Conservation (phyloP, 2,329 filamentous ascomycete species). For the Cytospora leucostoma region DNA sequence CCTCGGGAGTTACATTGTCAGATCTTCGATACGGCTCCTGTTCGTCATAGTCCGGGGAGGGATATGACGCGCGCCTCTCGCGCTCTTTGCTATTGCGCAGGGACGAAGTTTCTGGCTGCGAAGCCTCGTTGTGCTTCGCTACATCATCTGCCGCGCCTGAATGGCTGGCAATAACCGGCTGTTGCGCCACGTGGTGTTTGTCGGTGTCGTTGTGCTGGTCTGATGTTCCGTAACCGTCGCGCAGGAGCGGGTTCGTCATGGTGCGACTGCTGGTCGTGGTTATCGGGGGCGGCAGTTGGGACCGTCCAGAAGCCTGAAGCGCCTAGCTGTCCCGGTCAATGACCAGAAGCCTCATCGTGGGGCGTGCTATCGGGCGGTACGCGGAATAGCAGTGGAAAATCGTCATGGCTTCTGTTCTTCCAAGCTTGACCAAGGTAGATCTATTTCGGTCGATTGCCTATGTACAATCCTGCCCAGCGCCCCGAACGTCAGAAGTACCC, state of each 20-base stretch:
- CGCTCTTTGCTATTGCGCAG: neutral
- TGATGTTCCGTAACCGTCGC: conserved; percentile 10
- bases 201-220: conserved; percentile 12
- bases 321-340: conserved; percentile 2
- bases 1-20: conserved; percentile 30
- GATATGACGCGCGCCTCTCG: conserved; percentile 7
- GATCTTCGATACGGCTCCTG: conserved; percentile 32
- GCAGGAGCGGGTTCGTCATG: conserved; percentile 14
- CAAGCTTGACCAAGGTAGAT: neutral
- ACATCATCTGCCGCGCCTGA: neutral
- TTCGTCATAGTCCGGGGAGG: conserved; percentile 31
- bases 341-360: neutral
- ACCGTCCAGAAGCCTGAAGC: neutral
- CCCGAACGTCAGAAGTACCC: too few species aligned
- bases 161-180: conserved; percentile 2
- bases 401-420: neutral
- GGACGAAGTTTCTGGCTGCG: neutral
- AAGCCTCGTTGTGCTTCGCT: neutral
- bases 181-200: neutral
- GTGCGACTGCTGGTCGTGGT: conserved; percentile 7
- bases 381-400: neutral
- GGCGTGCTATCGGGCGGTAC: neutral
- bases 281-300: conserved; percentile 1
- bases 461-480: neutral
- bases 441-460: neutral